Conservation (phyloP, 2,329 filamentous ascomycete species). For the Colletotrichum falcatum region DNA sequence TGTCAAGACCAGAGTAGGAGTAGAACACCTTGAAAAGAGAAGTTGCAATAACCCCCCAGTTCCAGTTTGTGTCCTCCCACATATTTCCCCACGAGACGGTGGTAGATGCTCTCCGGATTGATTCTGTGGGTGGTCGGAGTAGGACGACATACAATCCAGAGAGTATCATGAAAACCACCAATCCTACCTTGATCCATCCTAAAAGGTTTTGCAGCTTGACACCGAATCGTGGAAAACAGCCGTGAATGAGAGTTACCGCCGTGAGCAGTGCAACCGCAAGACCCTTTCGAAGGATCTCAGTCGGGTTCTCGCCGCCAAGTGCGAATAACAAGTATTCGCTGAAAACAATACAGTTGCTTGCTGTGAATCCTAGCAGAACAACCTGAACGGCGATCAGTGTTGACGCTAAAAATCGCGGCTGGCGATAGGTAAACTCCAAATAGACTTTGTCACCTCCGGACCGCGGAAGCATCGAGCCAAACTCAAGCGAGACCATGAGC, state of each 20-base stretch:
- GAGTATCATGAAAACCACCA: slow-evolving; percentile 71
- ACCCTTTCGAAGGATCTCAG: slow-evolving; percentile 63
- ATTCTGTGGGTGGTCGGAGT: slow-evolving; percentile 49
- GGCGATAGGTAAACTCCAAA: slow-evolving; percentile 75
- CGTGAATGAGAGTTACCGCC: slow-evolving; percentile 68
- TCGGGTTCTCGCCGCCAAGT: slow-evolving; percentile 61
- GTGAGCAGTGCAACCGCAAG: slow-evolving; percentile 70
- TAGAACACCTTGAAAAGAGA: slow-evolving; percentile 77
- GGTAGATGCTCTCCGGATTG: neutral
- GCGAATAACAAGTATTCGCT: slow-evolving; percentile 74
- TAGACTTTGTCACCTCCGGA: slow-evolving; percentile 79
- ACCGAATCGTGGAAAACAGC: slow-evolving; percentile 66
- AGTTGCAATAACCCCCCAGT: slow-evolving; percentile 74
- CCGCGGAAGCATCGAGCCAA: slow-evolving; percentile 77
- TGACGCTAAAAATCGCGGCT: slow-evolving; percentile 72
- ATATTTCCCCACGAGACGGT: slow-evolving; percentile 62
- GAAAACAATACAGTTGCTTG: slow-evolving; percentile 78
- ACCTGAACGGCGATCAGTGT: slow-evolving; percentile 73
- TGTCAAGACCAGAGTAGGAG: slow-evolving; percentile 74
- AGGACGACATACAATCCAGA: slow-evolving; percentile 71
- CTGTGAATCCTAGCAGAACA: slow-evolving; percentile 74
- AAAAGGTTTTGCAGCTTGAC: slow-evolving; percentile 71
- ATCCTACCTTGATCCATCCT: slow-evolving; percentile 72
- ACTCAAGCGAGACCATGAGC: slow-evolving; percentile 73
- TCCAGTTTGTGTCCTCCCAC: slow-evolving; percentile 76